Conservation (phyloP, 1,284 basidiomycete genomes). For the Ganoderma boninense region DNA sequence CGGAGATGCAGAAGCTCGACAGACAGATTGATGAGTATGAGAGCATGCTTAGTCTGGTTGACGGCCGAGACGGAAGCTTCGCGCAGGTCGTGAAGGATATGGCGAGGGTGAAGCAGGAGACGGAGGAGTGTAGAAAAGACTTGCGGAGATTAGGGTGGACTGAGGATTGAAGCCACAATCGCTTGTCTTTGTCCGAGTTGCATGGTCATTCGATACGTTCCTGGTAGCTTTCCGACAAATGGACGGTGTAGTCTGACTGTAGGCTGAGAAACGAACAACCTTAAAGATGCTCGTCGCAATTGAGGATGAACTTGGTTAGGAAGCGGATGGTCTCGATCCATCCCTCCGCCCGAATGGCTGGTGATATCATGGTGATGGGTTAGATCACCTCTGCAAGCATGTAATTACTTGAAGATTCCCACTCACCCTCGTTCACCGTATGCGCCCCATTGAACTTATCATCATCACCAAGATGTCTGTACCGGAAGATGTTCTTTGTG, state of each 20-base stretch:
- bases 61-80: conserved; percentile 50
- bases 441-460: conserved; percentile 51
- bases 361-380: neutral
- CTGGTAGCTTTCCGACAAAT: neutral
- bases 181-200: neutral
- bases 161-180: conserved; percentile 43
- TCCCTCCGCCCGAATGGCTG: conserved; percentile 33
- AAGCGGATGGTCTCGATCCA: conserved; percentile 38
- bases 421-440: conserved; percentile 51
- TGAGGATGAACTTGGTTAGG: conserved; percentile 39
- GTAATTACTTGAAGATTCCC: neutral
- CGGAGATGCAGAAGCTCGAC: conserved; percentile 49
- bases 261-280: neutral
- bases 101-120: conserved; percentile 54
- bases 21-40: conserved; percentile 53
- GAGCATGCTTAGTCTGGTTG: conserved; percentile 49
- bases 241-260: neutral
- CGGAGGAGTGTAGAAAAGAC: conserved; percentile 57
- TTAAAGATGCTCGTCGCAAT: conserved; percentile 35
- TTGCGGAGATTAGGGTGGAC: conserved; percentile 59
- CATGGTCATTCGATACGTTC: neutral
- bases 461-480: conserved; percentile 43
- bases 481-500: conserved; percentile 54
- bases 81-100: conserved; percentile 58
- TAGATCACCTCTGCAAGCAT: conserved; percentile 8